Conservation (phyloP, 169 alveolate genomes). For the Plasmodium malariae region DNA sequence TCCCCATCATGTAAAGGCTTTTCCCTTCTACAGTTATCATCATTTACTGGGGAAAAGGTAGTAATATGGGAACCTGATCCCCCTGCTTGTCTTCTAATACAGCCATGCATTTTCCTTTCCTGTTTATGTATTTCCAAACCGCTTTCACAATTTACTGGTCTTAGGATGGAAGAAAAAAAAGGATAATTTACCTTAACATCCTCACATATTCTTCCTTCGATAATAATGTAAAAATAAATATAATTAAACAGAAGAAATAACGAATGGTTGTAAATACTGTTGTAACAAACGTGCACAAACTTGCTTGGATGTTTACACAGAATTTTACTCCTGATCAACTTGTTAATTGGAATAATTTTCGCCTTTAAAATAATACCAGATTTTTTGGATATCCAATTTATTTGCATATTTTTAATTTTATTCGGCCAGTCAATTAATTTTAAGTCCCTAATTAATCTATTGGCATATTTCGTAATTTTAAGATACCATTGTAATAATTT, state of each 20-base stretch:
- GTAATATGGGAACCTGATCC: too few species aligned
- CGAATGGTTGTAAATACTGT: slow-evolving; percentile 5
- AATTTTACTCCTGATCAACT: not conserved
- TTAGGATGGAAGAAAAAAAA: slow-evolving; percentile 4
- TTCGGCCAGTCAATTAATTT: slow-evolving; percentile 89
- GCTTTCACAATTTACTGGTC: not conserved
- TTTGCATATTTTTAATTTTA: slow-evolving; percentile 88
- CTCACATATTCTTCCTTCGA: not conserved
- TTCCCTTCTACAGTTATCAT: too few species aligned
- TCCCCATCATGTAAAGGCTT: too few species aligned
- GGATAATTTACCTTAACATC: too few species aligned
- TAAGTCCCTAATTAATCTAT: slow-evolving; percentile 86
- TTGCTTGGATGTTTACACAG: not conserved
- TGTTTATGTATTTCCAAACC: too few species aligned
- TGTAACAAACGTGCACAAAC: slow-evolving; percentile 2
- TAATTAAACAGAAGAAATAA: slow-evolving; percentile 16
- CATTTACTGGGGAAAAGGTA: too few species aligned
- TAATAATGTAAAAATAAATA: slow-evolving; percentile 1
- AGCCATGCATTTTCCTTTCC: too few species aligned
- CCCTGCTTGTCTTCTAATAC: too few species aligned
- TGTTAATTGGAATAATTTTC: not conserved
- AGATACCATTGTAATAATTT: slow-evolving; percentile 91
- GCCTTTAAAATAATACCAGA: slow-evolving; percentile 80
- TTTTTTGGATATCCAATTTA: slow-evolving; percentile 92
- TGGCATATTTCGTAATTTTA: slow-evolving; percentile 90